Base-by-base conservation (phyloP, 768 basidiomycete species). In the Leccinum obscurum region DNA sequence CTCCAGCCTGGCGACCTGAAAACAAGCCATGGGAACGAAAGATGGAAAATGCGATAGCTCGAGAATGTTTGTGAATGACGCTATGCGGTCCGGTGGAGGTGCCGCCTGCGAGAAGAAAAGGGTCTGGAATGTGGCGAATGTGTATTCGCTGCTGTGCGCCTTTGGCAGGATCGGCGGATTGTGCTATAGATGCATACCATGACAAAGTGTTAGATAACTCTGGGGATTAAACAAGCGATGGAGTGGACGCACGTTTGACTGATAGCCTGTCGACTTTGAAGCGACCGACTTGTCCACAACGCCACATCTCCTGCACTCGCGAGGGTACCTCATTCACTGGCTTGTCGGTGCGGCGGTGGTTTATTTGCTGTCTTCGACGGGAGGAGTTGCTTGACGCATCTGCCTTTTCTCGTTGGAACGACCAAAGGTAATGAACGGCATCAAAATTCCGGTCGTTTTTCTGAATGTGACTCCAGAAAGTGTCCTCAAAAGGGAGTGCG, bases 41-140 rank as follows among this genome's bases (percentile, higher is more conserved):
- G 52, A 93, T 83, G 0, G 91, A 92, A 73, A 92, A 92, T 1
- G 89, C 92, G 32, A 83, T 75, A 4, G 88, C 88, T 57, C 88
- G 85, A 1, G 92, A 90, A 69, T 93, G 92, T 64, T 90, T 90
- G 73, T 93, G 92, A 34, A 93, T 84, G 56, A 88, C 85, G 35
- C 84, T 80, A 24, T 79, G 77, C 0, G 90, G 89, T 1, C 89
- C 87, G 35, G 79, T 80, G 34, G 72, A 75, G 6, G 71, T 74
- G 37, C 78, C 79, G 5, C 69, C 75, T 34, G 71, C 72, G n/a
- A 76, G 72, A 20, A 50, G 26, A 61, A 76, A 82, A 0, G 80
- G 80, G 62, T 83, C 85, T 26, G 79, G 76, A 56, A 85, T 77
- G 59, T 84, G 85, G 8, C 79, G 78, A 48, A 90, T 77, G 54